phyloP scores from a whole-genome alignment of 1,284 basidiomycete genomes.

The Malassezia dermatis region DNA sequence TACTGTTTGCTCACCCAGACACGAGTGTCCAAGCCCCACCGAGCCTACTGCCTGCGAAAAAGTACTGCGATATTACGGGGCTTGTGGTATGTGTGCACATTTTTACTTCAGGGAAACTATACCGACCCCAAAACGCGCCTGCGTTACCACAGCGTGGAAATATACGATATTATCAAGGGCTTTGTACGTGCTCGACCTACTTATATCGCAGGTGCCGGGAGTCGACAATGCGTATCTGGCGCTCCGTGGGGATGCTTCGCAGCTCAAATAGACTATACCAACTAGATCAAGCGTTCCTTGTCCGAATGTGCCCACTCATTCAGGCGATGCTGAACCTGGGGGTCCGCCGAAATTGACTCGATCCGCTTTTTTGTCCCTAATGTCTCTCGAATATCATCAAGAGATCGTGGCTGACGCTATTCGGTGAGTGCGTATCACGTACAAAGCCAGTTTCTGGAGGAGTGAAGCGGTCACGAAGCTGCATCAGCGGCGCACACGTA shows the following conservation, averaged over 20 bases:
- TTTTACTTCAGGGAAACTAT: conserved; percentile 60
- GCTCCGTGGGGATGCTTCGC: conserved; percentile 35
- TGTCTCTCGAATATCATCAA: conserved; percentile 5
- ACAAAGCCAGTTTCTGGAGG: conserved; percentile 16
- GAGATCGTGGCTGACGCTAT: conserved; percentile 2
- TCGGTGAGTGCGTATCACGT: not conserved
- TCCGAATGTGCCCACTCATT: conserved; percentile 1
- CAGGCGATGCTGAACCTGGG: not conserved
- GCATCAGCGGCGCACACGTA: conserved; percentile 5
- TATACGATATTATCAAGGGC: conserved; percentile 69
- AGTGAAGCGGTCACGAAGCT: conserved; percentile 12
- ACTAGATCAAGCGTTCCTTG: conserved; percentile 7
- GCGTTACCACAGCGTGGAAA: conserved; percentile 72
- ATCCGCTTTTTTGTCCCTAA: not conserved
- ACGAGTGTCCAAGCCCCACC: conserved; percentile 74
- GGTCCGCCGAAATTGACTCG: not conserved
- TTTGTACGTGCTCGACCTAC: conserved; percentile 54
- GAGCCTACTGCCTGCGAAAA: conserved; percentile 63
- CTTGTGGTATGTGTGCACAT: conserved; percentile 55
- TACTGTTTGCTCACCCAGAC: conserved; percentile 51
- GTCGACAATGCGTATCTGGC: conserved; percentile 41
- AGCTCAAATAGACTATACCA: conserved; percentile 18
- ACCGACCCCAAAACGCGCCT: conserved; percentile 71
- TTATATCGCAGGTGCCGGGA: conserved; percentile 26
- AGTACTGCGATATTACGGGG: conserved; percentile 78